These are phyloP conservation scores for Amyloporia xantha DNA, from an alignment of 768 basidiomycete genomes.

Conservation along the genomic window DNA sequence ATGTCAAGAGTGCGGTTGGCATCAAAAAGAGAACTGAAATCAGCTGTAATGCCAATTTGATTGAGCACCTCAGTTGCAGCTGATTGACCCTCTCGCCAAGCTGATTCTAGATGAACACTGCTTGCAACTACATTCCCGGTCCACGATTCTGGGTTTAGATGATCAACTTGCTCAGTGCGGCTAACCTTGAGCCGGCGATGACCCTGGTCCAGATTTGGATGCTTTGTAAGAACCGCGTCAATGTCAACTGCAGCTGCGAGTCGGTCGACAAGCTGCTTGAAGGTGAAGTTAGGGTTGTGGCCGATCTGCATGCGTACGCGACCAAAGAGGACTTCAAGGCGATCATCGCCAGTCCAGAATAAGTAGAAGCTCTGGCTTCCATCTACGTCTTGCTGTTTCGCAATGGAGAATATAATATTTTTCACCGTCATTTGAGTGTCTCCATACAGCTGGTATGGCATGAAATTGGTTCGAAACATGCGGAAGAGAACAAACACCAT, in stretches of 20 bases:
- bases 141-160: constrained; percentile 21
- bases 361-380: constrained; percentile 4
- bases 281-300: constrained; percentile 12
- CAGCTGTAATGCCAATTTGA: constrained; percentile 1
- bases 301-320: constrained; percentile 5
- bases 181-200: constrained; percentile 18
- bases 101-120: constrained; percentile 12
- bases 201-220: constrained; percentile 17
- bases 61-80: constrained; percentile 4
- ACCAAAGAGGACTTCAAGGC: constrained; percentile 11
- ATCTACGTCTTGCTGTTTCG: constrained; percentile 10
- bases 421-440: constrained; percentile 14
- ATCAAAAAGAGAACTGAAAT: constrained; percentile 6
- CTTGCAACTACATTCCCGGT: constrained; percentile 14
- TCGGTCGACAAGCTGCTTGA: constrained; percentile 11
- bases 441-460: constrained; percentile 13
- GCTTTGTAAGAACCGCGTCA: constrained; percentile 11
- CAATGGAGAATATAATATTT: constrained; percentile 19
- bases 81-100: constrained; percentile 14
- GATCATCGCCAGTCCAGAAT: constrained; percentile 10
- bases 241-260: constrained; percentile 17
- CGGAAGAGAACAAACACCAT: constrained; percentile 8
- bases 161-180: constrained; percentile 18
- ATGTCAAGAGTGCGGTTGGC: constrained; percentile 14
- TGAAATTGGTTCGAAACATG: constrained; percentile 1